These are phyloP conservation scores for Sonneratia caseolaris DNA, from an alignment of 345 rosid genomes.

Conservation along the genomic window DNA sequence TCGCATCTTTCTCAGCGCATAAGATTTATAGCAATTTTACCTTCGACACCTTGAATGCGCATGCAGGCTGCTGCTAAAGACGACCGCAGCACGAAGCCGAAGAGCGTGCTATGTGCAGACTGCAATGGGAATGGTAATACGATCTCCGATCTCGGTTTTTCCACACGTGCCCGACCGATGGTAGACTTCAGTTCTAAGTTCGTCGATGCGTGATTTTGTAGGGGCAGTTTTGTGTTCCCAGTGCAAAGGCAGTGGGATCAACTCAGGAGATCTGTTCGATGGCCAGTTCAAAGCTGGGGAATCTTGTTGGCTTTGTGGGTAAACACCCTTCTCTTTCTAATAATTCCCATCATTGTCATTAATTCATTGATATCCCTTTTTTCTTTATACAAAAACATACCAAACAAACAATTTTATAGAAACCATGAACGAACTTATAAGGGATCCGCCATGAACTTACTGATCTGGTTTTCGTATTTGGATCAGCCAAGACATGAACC, in stretches of 20 bases:
- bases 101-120: constrained; percentile 33
- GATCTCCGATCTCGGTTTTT: background rate
- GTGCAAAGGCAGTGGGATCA: constrained; percentile 53
- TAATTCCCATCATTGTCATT: background rate
- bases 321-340: background rate
- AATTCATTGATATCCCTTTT: background rate
- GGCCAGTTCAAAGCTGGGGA: constrained; percentile 48
- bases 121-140: constrained; percentile 41
- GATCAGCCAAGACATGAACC: too few species aligned
- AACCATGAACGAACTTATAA: background rate
- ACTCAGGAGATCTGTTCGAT: constrained; percentile 38
- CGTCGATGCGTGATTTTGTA: background rate
- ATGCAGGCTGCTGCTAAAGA: constrained; percentile 11
- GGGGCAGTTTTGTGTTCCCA: constrained; percentile 51
- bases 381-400: too few species aligned
- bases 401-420: too few species aligned
- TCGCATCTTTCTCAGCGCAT: background rate
- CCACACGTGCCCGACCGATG: background rate
- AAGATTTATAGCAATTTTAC: background rate
- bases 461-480: too few species aligned
- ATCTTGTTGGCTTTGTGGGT: constrained; percentile 62
- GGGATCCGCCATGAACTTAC: background rate
- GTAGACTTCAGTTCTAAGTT: background rate
- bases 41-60: background rate
- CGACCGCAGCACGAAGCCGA: constrained; percentile 24